Base-by-base conservation (phyloP, 2,329 filamentous ascomycete species). In the Fusarium liriodendri region DNA sequence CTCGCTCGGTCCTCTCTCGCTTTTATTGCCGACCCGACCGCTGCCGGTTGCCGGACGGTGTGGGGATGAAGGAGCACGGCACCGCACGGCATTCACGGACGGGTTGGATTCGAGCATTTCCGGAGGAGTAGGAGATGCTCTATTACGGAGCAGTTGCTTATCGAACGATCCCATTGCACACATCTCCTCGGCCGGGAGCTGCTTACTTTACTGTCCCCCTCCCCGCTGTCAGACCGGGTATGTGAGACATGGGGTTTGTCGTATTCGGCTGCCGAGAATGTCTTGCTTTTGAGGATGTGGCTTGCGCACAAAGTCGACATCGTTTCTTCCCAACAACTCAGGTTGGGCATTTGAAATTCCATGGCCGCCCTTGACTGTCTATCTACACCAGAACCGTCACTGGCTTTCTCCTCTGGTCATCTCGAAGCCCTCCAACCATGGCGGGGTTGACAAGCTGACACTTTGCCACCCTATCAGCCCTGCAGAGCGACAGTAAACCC, bases 11-110 rank as follows among this genome's bases (percentile, higher is more conserved):
- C 18, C 47, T 54, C 29, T 40, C 33, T 52, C 58, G 54, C 50
- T 55, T 20, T 73, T 74, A 62, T 59, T 65, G 50, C 66, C 69
- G 62, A 62, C 71, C 62, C 69, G 62, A 62, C 71, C 62, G 60
- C 54, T 70, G 62, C 70, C 67, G 52, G 64, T 62, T 40, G 37
- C 58, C 60, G 54, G 37, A 59, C n/a, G 42, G 52, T 64, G 52
- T 64, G 69, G 72, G 67, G 35, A 29, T 47, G 20, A n/a, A 37
- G 20, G 33, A 42, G n/a, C 8, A 32, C 22, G 33, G 60, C 22
- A 57, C 25, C 47, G 47, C 10, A 54, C 47, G 27, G 47, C 47
- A 54, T 29, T 32, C 47, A 32, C 47, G 47, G 47, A 32, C 47
- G 47, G 47, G 18, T 32, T 13, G 22, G 25, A 33, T 32, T 64